Evolutionary conservation across 106 monocot species (phyloP), one percentile per base, ranked within the genome.

Genomic region (Dioscorea zingiberensis): DNA sequence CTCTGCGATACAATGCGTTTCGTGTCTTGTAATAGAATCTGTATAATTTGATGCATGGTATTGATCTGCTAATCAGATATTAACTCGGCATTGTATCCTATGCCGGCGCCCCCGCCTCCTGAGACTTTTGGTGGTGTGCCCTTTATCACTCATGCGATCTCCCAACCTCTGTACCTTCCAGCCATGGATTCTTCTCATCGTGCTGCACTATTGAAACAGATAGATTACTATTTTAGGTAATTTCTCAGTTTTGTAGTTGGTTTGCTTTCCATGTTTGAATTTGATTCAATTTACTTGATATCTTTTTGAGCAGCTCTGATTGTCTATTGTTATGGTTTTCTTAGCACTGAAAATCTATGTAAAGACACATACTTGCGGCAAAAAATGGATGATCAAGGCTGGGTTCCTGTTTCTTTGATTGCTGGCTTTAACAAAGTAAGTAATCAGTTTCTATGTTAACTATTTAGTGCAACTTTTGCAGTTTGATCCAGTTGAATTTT

Each of bases 201-300:
- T 27, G 44, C 48, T 59, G 21, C 25, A 24, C 15, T 80, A 26
- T 18, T 67, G 13, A 69, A 74, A 19, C 80, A 80, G 54, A 80
- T 80, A 69, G 74, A 80, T 17, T 80, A 69, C 54, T 80, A 80
- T 70, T 80, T 80, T 60, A 80, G 80, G 80, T 80, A 27, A 55
- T 28, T 59, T 62, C 51, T 8, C 2, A 25, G 23, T 23, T 38
- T 10, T 17, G n/a, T 27, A 38, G 38, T 38, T 38, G 38, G 1
- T 60, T 26, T 17, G 13, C 23, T 25, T 58, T 58, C 15, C 25
- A 26, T 9, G 15, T 53, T 53, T 53, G 51, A 53, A 13, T 53
- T 23, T 14, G 25, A 13, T 21, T 7, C 3, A 3, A 7, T 24
- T 26, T 21, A 25, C 7, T 58, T 14, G 16, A 18, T 23, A 58